Evolutionary conservation across 202 grass and related monocot genomes (phyloP), one percentile per base, ranked within the genome.

Genomic region (Alloteropsis angusta): DNA sequence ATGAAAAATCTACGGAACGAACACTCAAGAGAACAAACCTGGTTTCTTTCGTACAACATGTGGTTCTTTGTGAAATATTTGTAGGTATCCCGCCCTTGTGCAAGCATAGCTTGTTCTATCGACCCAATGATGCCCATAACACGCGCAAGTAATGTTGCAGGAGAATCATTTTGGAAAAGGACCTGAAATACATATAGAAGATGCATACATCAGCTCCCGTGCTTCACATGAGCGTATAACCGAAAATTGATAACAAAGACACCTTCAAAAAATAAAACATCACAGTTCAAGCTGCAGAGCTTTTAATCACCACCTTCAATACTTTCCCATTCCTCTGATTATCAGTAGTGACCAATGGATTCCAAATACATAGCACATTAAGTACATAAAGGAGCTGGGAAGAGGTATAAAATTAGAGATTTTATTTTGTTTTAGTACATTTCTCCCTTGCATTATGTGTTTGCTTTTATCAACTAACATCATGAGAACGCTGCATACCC

Each of bases 11-110:
- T 67, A 41, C 19, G 36, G 26, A 65, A 65, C 22, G 9, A 71
- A 17, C 0, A 37, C 12, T 28, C 15, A 80, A 83, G 81, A 57
- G 50, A 45, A 59, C 84, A 88, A 82, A 99, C 96, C 96, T 99
- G 96, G 87, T 96, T 99, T 82, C 86, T 92, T 85, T 99, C 96
- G n/a, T 99, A 99, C 53, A 99, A 81, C 96, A 99, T 96, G 74
- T 99, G 92, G 60, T 95, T 99, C 79, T 99, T 99, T 42, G 96
- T 99, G 72, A 96, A 99, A 85, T 93, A 93, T 87, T 99, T 99
- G 86, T 93, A 96, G 57, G 92, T 99, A 46, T 99, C 96, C 7
- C 82, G 86, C 43, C 96, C 96, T 80, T 96, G 91, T 11, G 92
- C 92, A 65, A 99, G 96, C 96, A 99, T 96, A 17, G 77, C 90